A percentile compares a stretch with the other conserved stretches of the same genome.
Conservation (phyloP, 768 basidiomycete genomes). For the Mycena leptocephala region DNA sequence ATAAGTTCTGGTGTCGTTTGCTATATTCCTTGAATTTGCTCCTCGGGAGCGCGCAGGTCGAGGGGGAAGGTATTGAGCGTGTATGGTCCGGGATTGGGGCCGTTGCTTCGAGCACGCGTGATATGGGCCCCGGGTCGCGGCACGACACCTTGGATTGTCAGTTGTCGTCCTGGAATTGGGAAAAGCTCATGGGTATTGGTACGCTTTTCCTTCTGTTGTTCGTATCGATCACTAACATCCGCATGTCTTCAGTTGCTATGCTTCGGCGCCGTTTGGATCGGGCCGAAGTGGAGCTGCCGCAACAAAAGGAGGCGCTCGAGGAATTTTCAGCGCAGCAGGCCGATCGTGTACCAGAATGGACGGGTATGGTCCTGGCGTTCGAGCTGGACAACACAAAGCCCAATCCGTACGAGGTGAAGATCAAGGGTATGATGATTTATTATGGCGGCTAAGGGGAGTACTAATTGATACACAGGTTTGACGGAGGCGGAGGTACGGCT, state of each 20-base stretch:
- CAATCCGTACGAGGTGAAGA: no score
- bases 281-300: background rate
- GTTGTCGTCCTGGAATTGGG: constrained; percentile 49
- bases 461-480: no score
- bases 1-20: background rate
- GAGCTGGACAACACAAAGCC: no score
- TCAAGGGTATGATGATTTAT: no score
- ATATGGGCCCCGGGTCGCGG: constrained; percentile 50
- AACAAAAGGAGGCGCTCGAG: no score
- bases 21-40: background rate
- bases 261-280: background rate
- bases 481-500: constrained; percentile 18
- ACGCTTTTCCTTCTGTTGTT: background rate
- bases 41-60: background rate
- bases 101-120: constrained; percentile 46
- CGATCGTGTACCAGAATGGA: no score
- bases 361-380: no score
- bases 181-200: constrained; percentile 42
- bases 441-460: no score
- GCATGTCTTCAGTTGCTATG: background rate
- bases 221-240: background rate
- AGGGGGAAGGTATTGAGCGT: constrained; percentile 43
- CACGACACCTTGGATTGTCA: constrained; percentile 54
- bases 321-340: no score
- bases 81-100: constrained; percentile 51